Evolutionary conservation across 768 basidiomycete species (phyloP), one percentile per base, ranked within the genome.

Genomic region (Chiua virens): DNA sequence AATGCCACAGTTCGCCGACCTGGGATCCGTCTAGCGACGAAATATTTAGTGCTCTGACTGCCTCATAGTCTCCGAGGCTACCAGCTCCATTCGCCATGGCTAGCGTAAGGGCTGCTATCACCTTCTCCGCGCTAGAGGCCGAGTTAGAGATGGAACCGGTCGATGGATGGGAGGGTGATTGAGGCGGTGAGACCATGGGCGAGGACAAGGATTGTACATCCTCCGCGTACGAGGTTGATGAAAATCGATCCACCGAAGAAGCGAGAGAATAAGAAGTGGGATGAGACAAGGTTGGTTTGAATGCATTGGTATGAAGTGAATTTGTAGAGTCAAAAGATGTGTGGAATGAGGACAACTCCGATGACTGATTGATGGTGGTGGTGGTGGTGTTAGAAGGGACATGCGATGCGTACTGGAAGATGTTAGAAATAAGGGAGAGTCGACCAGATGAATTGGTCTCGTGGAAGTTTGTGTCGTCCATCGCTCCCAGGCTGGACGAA

Each of bases 31-130:
- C 77, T 52, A 50, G 53, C 20, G 57, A 54, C 20, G 65, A 56
- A 49, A 47, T 48, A 41, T 80, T 70, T 37, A 74, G 57, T 28
- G 69, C 67, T 49, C 72, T 73, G 32, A 81, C 69, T 2, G 78
- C 75, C 47, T 72, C 70, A 49, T 85, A 85, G 59, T 86, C 83
- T 46, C 74, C 75, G 35, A 86, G 62, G 23, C 81, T 76, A 6
- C 79, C 82, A 10, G 83, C 83, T 37, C 83, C 85, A 53, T 79
- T 85, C 13, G 84, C 83, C 70, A 86, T 75, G 17, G 81, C 82
- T 3, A 86, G 66, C 28, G 72, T 74, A 27, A 85, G 73, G 17
- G 80, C 81, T 17, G 82, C 82, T 44, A 85, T 73, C 15, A 79
- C 80, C 59, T 82, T 84, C 56, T 85, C 83, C 18, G 80, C 70